Base-by-base conservation (phyloP, 176 grass and related monocot species). In the Zoysia pacifica region DNA sequence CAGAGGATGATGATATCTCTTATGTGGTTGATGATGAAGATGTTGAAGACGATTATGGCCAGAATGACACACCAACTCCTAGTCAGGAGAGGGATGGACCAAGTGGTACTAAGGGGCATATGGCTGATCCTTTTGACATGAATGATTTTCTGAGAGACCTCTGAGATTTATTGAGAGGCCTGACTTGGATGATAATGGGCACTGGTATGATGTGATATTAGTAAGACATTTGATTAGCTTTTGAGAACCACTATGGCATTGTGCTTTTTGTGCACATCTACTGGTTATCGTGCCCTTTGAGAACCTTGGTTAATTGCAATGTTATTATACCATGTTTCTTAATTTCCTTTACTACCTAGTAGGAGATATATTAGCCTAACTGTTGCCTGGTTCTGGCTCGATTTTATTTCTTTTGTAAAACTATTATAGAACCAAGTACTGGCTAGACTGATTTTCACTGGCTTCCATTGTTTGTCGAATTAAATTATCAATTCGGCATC, bases 1-100 rank as follows among this genome's bases (percentile, higher is more conserved):
- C 35, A 16, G 65, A 67, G 10, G 70, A 40, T 39, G 35, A 18
- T 10, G 35, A 72, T 16, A 15, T 18, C 53, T 53, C 70, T 9
- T 53, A 18, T 72, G 48, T 9, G 28, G 28, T 15, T 72, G 48
- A 39, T 5, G 48, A 67, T 67, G 65, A 52, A 38, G 48, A 15
- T 72, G 13, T 51, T 72, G 48, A 72, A 38, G 7, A 72, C 52
- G 48, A 72, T 28, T 69, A 48, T 11, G 48, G 35, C 20, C 70
- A 15, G 7, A 36, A 39, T 11, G 12, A 71, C 49, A n/a, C 68
- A 36, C 68, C 47, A 7, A 13, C 46, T 36, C 53, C 53, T 55
- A 6, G 14, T 55, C 15, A 18, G 5, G 4, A 55, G 53, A 54
- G 13, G 15, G 15, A 18, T 55, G 53, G 15, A 55, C 4, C 12